phyloP scores from a whole-genome alignment of 2,329 filamentous ascomycete genomes.

The Trichoderma koningiopsis region DNA sequence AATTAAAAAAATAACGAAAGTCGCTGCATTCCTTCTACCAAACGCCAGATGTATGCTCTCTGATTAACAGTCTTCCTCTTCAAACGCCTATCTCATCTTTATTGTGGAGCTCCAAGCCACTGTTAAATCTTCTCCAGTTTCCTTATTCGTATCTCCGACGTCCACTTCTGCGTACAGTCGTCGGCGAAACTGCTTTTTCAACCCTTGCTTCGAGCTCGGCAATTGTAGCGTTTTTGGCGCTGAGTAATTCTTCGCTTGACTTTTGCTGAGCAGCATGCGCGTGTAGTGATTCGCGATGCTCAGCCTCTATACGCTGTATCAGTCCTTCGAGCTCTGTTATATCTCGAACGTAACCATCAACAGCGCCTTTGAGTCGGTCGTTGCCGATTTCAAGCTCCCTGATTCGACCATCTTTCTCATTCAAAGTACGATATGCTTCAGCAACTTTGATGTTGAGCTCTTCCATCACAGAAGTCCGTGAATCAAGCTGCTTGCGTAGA shows the following conservation, averaged over 20 bases:
- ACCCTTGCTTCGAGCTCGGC: conserved; percentile 50
- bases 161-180: conserved; percentile 24
- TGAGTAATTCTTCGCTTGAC: conserved; percentile 38
- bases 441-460: conserved; percentile 47
- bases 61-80: neutral
- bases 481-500: conserved; percentile 58
- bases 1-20: conserved; percentile 7
- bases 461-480: conserved; percentile 55
- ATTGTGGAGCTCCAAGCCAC: conserved; percentile 57
- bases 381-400: conserved; percentile 53
- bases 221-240: conserved; percentile 43
- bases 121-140: conserved; percentile 55
- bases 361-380: conserved; percentile 53
- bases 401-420: conserved; percentile 44
- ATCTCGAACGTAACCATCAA: conserved; percentile 57
- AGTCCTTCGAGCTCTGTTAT: conserved; percentile 56
- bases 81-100: conserved; percentile 51
- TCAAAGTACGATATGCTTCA: conserved; percentile 39
- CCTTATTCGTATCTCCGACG: conserved; percentile 37
- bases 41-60: neutral
- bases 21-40: neutral
- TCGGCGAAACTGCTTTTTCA: conserved; percentile 38
- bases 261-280: conserved; percentile 41
- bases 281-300: conserved; percentile 37
- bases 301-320: conserved; percentile 51